Percentiles rank a stretch among this genome's conserved stretches.
Evolutionary conservation across 495 filamentous ascomycete species (phyloP).

Genomic region (Sphaerosporella brunnea): DNA sequence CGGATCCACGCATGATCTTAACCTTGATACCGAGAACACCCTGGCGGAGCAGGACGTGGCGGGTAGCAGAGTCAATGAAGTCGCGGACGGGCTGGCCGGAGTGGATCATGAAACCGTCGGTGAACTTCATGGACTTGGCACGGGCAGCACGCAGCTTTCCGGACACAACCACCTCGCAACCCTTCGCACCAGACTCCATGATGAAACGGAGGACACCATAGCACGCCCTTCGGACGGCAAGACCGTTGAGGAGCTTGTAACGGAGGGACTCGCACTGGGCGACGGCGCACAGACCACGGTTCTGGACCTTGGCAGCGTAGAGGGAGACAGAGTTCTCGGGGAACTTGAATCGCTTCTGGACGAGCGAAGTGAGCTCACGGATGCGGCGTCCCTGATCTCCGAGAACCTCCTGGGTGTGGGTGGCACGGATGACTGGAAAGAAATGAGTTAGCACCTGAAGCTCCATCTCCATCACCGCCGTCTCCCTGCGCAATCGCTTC

Average conservation of each 20-base stretch:
- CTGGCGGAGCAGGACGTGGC: slow-evolving; percentile 97
- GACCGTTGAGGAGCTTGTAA: slow-evolving; percentile 99
- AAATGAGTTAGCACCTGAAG: too few species aligned
- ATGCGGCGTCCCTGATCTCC: slow-evolving; percentile 99
- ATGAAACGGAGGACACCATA: slow-evolving; percentile 99
- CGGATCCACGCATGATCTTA: slow-evolving; percentile 99
- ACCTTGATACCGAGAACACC: slow-evolving; percentile 99
- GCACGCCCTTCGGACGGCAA: slow-evolving; percentile 92
- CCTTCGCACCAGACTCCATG: slow-evolving; percentile 98
- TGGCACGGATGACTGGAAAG: slow-evolving; percentile 79
- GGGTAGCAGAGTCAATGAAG: slow-evolving; percentile 96
- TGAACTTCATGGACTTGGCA: slow-evolving; percentile 99
- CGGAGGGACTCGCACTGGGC: slow-evolving; percentile 99
- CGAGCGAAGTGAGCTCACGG: slow-evolving; percentile 97
- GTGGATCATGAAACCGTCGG: slow-evolving; percentile 99
- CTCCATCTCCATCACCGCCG: too few species aligned
- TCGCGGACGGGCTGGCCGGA: slow-evolving; percentile 98
- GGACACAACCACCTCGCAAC: slow-evolving; percentile 97
- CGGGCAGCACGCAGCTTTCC: slow-evolving; percentile 96
- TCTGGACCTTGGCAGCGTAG: slow-evolving; percentile 99
- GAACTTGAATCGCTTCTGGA: slow-evolving; percentile 99
- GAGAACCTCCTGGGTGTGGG: slow-evolving; percentile 98
- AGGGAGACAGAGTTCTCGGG: slow-evolving; percentile 99
- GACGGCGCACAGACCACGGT: slow-evolving; percentile 96
- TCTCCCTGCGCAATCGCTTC: too few species aligned